Evolutionary conservation across 2,329 filamentous ascomycete species (phyloP), one percentile per base, ranked within the genome.

Genomic region (Helicocarpus griseus): DNA sequence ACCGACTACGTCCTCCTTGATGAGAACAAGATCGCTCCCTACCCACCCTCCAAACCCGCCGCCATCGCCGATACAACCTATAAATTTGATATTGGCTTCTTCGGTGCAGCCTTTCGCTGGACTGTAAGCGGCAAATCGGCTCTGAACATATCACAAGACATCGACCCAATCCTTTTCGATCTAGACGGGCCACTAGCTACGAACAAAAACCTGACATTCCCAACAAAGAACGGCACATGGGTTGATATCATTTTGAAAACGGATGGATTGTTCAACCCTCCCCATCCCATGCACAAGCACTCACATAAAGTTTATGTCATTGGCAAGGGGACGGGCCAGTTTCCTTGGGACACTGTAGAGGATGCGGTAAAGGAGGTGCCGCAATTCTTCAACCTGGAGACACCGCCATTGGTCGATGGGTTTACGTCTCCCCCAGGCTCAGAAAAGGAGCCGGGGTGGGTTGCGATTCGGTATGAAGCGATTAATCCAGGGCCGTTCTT

Each of bases 211-310:
- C 54, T 70, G 14, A 61, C 58, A 5, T 62, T 69, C 17, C 53
- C 56, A 17, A 70, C 66, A 5, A 61, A 61, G 31, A 70, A 69
- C 24, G 61, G 60, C 7, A 68, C 65, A 6, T 71, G 68, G 68
- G 65, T 71, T 2, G 68, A 72, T 47, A 40, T 71, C 2, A 49
- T 56, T 6, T 57, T 61, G 36, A 24, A 22, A n/a, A 54, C 56
- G 11, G 52, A 58, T 19, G 58, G 59, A 1, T 50, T 58, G 13
- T 50, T 58, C 7, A 56, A 55, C 28, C 63, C 65, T 2, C 63
- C 70, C 0, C 74, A 76, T 51, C 65, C 70, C 0, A 73, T 76
- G 44, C 73, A 76, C 61, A 76, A 76, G 59, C 73, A 76, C 51
- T 68, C 66, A 28, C 73, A 73, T 54, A 73, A 73, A 52, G 67